Percentiles rank a stretch among this genome's conserved stretches.
These are phyloP conservation scores for Leccinum subspadiceum DNA, from an alignment of 1,284 basidiomycete genomes.

Conservation along the genomic window DNA sequence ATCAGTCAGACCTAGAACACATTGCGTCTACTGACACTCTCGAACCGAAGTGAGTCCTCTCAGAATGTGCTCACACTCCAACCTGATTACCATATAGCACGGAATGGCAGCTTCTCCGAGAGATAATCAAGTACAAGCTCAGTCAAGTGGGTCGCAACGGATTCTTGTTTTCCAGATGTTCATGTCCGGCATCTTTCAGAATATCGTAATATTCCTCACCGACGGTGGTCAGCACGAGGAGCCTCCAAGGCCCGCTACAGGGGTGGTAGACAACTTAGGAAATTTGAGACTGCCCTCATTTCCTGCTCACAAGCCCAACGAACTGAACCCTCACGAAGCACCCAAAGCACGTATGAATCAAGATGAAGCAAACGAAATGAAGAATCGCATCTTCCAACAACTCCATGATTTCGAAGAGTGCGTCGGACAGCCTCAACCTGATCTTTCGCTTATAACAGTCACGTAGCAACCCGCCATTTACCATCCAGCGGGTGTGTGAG, in stretches of 20 bases:
- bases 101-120: slow-evolving; percentile 73
- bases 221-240: slow-evolving; percentile 36
- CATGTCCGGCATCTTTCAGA: slow-evolving; percentile 39
- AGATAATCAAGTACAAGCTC: slow-evolving; percentile 71
- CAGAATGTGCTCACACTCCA: slow-evolving; percentile 1
- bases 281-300: slow-evolving; percentile 82
- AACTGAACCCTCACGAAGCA: slow-evolving; percentile 49
- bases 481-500: slow-evolving; percentile 89
- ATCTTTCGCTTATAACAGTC: slow-evolving; percentile 11
- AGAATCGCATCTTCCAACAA: slow-evolving; percentile 58
- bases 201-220: slow-evolving; percentile 54
- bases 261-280: slow-evolving; percentile 41
- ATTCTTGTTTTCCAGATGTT: not conserved
- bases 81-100: slow-evolving; percentile 42
- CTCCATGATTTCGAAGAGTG: slow-evolving; percentile 80
- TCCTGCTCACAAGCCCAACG: slow-evolving; percentile 54
- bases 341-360: slow-evolving; percentile 62
- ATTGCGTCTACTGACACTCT: slow-evolving; percentile 71
- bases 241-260: slow-evolving; percentile 18
- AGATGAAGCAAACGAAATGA: slow-evolving; percentile 62
- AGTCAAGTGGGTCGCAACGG: slow-evolving; percentile 46
- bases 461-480: slow-evolving; percentile 77
- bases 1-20: slow-evolving; percentile 61
- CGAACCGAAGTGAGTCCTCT: slow-evolving; percentile 51
- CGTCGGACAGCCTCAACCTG: slow-evolving; percentile 28